Conservation (phyloP, 306 rosid genomes). For the Cucurbita maxima region DNA sequence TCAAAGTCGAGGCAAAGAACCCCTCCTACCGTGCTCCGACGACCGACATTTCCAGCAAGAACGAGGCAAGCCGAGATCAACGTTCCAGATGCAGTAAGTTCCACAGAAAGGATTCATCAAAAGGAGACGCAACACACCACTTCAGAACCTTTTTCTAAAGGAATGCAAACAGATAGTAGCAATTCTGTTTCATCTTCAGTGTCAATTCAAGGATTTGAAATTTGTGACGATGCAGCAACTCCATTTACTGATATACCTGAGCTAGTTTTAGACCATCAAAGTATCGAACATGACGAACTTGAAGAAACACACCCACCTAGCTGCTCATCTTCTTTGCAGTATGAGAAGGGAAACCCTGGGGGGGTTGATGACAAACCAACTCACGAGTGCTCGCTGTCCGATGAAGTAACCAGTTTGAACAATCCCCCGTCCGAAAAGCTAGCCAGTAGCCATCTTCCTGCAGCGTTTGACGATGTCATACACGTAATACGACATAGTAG, state of each 20-base stretch:
- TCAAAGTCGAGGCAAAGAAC: conserved; percentile 60
- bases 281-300: conserved; percentile 17
- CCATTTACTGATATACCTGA: conserved; percentile 43
- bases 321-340: conserved; percentile 20
- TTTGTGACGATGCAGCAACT: conserved; percentile 57
- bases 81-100: conserved; percentile 29
- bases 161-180: conserved; percentile 58
- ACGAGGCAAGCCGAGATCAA: conserved; percentile 49
- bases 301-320: conserved; percentile 23
- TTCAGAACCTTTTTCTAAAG: conserved; percentile 44
- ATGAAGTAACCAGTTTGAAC: conserved; percentile 15
- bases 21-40: conserved; percentile 55
- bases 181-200: conserved; percentile 68
- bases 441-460: conserved; percentile 49
- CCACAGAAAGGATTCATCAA: conserved; percentile 24
- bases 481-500: conserved; percentile 96
- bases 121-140: conserved; percentile 32
- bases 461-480: conserved; percentile 85
- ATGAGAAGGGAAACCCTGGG: conserved; percentile 3
- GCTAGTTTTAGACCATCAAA: conserved; percentile 27
- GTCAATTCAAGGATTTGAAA: conserved; percentile 71
- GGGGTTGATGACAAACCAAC: conserved; percentile 17
- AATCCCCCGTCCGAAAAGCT: conserved; percentile 39
- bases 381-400: conserved; percentile 39
- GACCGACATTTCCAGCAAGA: conserved; percentile 45